Percentiles rank a stretch among this genome's conserved stretches.
Evolutionary conservation across 2,329 filamentous ascomycete genomes (phyloP).

Genomic region (Fusarium mundagurra): DNA sequence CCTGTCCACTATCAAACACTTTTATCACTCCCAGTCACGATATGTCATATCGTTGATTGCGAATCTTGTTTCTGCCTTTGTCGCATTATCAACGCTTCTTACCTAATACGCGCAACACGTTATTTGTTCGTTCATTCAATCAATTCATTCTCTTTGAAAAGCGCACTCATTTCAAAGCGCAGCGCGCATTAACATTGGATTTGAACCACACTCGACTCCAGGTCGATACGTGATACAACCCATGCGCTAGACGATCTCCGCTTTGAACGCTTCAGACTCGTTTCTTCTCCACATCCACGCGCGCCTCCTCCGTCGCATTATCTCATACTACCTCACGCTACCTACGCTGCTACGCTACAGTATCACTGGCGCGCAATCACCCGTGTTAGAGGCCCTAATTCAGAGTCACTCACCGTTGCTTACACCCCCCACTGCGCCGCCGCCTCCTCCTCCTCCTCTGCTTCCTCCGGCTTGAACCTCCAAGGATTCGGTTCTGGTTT

Average conservation of each 20-base stretch:
- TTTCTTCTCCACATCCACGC: slow-evolving; percentile 43
- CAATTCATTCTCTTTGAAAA: slow-evolving; percentile 8
- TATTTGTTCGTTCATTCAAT: not conserved
- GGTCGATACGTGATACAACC: slow-evolving; percentile 23
- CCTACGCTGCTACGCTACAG: slow-evolving; percentile 17
- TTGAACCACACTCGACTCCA: slow-evolving; percentile 27
- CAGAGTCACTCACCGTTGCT: slow-evolving; percentile 32
- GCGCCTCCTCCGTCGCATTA: slow-evolving; percentile 41
- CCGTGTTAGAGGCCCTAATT: slow-evolving; percentile 15
- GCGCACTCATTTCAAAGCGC: slow-evolving; percentile 7
- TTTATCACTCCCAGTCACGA: slow-evolving; percentile 5
- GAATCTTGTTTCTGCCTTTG: not conserved
- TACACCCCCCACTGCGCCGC: slow-evolving; percentile 35
- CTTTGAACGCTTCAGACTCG: slow-evolving; percentile 36
- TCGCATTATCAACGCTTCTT: slow-evolving; percentile 2
- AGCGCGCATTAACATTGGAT: slow-evolving; percentile 24
- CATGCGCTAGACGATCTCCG: slow-evolving; percentile 28
- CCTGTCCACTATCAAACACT: not conserved
- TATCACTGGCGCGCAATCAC: slow-evolving; percentile 31
- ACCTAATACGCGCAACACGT: not conserved
- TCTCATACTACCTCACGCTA: slow-evolving; percentile 24
- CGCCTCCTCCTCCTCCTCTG: slow-evolving; percentile 27
- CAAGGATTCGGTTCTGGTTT: slow-evolving; percentile 3
- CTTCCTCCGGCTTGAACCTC: slow-evolving; percentile 24
- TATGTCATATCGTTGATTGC: slow-evolving; percentile 8